Conservation (phyloP, 495 filamentous ascomycete genomes). For the Symbiotaphrina buchneri region DNA sequence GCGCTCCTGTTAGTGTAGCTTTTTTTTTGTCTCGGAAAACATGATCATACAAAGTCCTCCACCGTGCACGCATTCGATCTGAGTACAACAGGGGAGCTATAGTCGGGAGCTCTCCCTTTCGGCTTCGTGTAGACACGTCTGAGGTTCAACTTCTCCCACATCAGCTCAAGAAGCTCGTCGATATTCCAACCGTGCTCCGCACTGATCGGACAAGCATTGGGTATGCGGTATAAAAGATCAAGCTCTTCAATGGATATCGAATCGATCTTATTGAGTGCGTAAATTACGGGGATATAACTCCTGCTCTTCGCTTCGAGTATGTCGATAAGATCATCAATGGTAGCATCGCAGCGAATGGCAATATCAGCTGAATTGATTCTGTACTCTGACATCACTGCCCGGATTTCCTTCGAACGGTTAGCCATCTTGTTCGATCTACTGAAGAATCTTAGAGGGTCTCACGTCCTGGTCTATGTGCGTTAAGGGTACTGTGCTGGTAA, state of each 20-base stretch:
- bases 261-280: slow-evolving; percentile 98
- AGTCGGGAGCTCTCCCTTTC: slow-evolving; percentile 87
- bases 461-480: slow-evolving; percentile 81
- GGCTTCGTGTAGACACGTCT: slow-evolving; percentile 94
- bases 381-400: slow-evolving; percentile 93
- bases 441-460: slow-evolving; percentile 8
- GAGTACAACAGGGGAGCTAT: slow-evolving; percentile 76
- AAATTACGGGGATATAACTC: slow-evolving; percentile 93
- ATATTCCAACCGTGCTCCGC: slow-evolving; percentile 98
- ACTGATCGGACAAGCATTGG: slow-evolving; percentile 89
- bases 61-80: slow-evolving; percentile 63
- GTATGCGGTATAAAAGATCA: slow-evolving; percentile 87
- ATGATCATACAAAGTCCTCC: slow-evolving; percentile 75
- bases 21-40: slow-evolving; percentile 3
- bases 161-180: slow-evolving; percentile 86
- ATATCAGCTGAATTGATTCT: slow-evolving; percentile 94
- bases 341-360: slow-evolving; percentile 90
- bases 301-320: slow-evolving; percentile 85
- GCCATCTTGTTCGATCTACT: slow-evolving; percentile 1
- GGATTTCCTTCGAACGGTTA: slow-evolving; percentile 48
- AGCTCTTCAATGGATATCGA: slow-evolving; percentile 93
- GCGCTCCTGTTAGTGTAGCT: not conserved
- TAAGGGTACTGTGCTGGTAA: slow-evolving; percentile 78
- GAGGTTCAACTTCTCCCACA: slow-evolving; percentile 94
- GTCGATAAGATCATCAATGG: slow-evolving; percentile 82